Base-by-base conservation (phyloP, 768 basidiomycete genomes). In the Podaxis sp. region DNA sequence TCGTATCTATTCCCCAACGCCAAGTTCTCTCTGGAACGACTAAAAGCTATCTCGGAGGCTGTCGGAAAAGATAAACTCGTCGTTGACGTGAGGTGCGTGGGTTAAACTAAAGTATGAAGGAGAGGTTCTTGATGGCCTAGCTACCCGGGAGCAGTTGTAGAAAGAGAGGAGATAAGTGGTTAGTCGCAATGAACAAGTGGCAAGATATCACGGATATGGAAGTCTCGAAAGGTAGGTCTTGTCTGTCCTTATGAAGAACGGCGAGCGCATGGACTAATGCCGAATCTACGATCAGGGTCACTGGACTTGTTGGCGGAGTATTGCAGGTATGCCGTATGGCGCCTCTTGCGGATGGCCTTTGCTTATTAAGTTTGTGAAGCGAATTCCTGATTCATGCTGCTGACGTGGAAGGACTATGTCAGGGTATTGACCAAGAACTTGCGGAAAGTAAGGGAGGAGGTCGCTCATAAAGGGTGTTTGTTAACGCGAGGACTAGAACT, bases 101-200 rank as follows among this genome's bases (percentile, higher is more conserved):
- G 7, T 19, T 17, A 19, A 46, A n/a, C 43, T 6, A n/a, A 15
- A 46, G 43, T n/a, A 9, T 33, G 9, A 33, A 33, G 29, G 29
- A 33, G 29, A 33, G 7, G 29, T 33, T 33, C 8, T 33, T 33
- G 29, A 33, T 46, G 43, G 19, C 43, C 3, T 19, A 17, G 27
- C 29, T 33, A 33, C 8, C n/a, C 29, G 24, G 17, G 7, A 66
- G 19, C 65, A 98, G 96, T 71, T 99, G 96, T 75, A 87, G 96
- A 19, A 82, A 85, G 66, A 77, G 86, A 69, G 89, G 77, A 8
- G 78, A 85, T 51, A 86, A 78, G 65, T 99, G 97, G 97, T 80
- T 94, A 37, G 91, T 99, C 12, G 95, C 96, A 11, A 98, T 96
- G 95, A 96, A 98, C 77, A 96, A 94, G 71, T 99, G 97, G 97